These are phyloP conservation scores for Fusarium sacchari DNA, from an alignment of 2,329 filamentous ascomycete species.

Conservation along the genomic window DNA sequence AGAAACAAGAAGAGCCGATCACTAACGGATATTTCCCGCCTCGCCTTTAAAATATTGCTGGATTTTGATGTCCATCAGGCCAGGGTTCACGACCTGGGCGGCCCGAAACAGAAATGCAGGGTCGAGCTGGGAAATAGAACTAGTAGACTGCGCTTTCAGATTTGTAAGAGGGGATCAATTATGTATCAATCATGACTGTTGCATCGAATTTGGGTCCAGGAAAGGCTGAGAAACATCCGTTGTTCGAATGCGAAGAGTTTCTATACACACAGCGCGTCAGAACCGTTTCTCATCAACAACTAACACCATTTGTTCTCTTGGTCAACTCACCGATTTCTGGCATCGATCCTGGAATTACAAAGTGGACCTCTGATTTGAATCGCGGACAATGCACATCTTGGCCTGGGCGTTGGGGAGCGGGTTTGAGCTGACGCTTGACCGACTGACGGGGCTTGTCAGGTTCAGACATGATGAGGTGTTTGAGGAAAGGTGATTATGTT, in stretches of 20 bases:
- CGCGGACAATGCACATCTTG: constrained; percentile 41
- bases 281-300: not conserved
- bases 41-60: not conserved
- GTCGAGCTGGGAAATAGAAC: not conserved
- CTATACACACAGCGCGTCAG: constrained; percentile 27
- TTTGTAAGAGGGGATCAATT: not conserved
- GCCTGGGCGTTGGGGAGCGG: constrained; percentile 33
- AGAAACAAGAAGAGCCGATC: not conserved
- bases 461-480: constrained; percentile 29
- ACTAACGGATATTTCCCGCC: not conserved
- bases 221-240: constrained; percentile 49
- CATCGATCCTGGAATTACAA: constrained; percentile 43
- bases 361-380: constrained; percentile 44
- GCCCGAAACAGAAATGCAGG: not conserved
- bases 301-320: not conserved
- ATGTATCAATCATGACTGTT: constrained; percentile 24
- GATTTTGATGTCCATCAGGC: not conserved
- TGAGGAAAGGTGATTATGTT: not conserved
- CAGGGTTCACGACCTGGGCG: not conserved
- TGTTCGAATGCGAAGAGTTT: constrained; percentile 43
- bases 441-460: constrained; percentile 20
- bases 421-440: constrained; percentile 41
- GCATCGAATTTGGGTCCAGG: constrained; percentile 45
- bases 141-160: not conserved
- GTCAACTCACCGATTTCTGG: constrained; percentile 41